Conservation (phyloP, 2,329 filamentous ascomycete species). For the Hypoxylon sp. region DNA sequence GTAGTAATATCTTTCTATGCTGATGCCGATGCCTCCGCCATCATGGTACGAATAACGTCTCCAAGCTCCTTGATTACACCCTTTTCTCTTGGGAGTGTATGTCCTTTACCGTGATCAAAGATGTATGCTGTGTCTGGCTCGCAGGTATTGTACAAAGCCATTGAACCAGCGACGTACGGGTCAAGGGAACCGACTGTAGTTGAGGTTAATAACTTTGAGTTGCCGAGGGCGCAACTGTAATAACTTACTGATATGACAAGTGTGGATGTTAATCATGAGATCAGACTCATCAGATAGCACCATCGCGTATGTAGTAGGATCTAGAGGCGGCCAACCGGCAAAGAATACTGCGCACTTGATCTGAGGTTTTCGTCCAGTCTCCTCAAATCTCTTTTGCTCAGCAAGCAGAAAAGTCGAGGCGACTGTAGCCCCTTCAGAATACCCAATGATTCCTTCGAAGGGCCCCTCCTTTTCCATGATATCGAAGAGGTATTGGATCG, state of each 20-base stretch:
- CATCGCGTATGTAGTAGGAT: slow-evolving; percentile 58
- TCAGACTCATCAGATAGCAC: slow-evolving; percentile 64
- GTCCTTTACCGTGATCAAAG: slow-evolving; percentile 75
- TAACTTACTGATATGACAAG: slow-evolving; percentile 63
- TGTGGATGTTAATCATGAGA: slow-evolving; percentile 63
- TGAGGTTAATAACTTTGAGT: slow-evolving; percentile 37
- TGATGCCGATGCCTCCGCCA: slow-evolving; percentile 41
- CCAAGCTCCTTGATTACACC: slow-evolving; percentile 62
- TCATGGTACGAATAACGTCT: slow-evolving; percentile 57
- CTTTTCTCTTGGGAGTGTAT: slow-evolving; percentile 69
- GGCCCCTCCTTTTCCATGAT: slow-evolving; percentile 52
- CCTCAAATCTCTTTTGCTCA: slow-evolving; percentile 47
- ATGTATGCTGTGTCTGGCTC: slow-evolving; percentile 69
- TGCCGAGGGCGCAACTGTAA: background rate
- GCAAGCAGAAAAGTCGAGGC: slow-evolving; percentile 50
- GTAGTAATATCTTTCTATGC: slow-evolving; percentile 47
- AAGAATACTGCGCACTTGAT: slow-evolving; percentile 65
- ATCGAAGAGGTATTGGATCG: slow-evolving; percentile 56
- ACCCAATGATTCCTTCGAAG: slow-evolving; percentile 52
- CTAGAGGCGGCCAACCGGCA: slow-evolving; percentile 66
- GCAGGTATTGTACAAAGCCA: slow-evolving; percentile 72
- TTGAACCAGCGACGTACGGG: slow-evolving; percentile 70
- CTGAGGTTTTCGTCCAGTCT: slow-evolving; percentile 52
- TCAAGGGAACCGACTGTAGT: slow-evolving; percentile 64
- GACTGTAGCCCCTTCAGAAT: slow-evolving; percentile 51